Evolutionary conservation across 2,329 filamentous ascomycete genomes (phyloP).

Genomic region (Botryotinia narcissicola): DNA sequence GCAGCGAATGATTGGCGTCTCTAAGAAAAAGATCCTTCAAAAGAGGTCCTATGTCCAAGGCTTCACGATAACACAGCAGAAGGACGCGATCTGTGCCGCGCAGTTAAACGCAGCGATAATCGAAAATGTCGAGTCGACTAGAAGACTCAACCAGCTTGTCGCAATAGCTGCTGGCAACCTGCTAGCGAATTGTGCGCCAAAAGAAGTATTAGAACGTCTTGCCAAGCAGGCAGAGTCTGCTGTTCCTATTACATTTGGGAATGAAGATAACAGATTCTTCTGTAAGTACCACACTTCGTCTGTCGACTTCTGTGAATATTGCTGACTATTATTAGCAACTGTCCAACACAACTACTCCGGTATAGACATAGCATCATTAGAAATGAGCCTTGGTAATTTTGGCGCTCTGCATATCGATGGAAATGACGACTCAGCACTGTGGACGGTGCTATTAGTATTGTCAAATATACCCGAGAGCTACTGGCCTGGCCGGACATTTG

Average conservation of each 20-base stretch:
- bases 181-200: neutral
- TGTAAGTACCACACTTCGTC: neutral
- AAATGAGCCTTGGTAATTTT: neutral
- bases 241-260: neutral
- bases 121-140: neutral
- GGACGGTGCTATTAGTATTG: neutral
- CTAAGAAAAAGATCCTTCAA: neutral
- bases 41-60: neutral
- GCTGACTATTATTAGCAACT: neutral
- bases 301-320: too few relatives aligned
- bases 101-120: neutral
- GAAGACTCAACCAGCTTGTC: neutral
- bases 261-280: neutral
- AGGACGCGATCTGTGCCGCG: neutral
- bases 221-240: neutral
- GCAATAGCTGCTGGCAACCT: neutral
- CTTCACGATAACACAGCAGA: neutral
- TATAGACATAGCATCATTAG: neutral
- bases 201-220: neutral
- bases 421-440: neutral
- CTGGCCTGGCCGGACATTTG: slow-evolving; percentile 2
- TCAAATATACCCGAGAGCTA: slow-evolving; percentile 3
- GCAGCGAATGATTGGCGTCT: neutral
- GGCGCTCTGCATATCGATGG: neutral
- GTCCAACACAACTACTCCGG: neutral